A percentile compares a stretch with the other conserved stretches of the same genome.
phyloP scores from a whole-genome alignment of 2,329 filamentous ascomycete species.

The Lasiodiplodia theobromae region DNA sequence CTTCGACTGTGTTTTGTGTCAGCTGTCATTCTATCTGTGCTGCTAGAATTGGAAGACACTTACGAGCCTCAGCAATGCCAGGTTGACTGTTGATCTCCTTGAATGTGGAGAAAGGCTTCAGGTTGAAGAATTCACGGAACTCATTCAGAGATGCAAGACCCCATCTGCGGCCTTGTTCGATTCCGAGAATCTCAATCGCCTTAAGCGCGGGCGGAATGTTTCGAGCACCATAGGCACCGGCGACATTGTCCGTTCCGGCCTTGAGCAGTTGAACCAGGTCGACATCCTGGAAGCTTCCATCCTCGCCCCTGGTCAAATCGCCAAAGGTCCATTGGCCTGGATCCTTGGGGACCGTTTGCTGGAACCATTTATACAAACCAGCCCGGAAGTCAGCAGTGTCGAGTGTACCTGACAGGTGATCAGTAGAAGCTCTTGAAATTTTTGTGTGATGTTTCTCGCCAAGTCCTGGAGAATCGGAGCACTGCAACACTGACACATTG shows the following conservation, averaged over 20 bases:
- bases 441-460: background rate
- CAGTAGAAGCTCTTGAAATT: background rate
- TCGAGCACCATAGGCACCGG: slow-evolving; percentile 60
- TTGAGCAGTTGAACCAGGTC: slow-evolving; percentile 56
- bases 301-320: slow-evolving; percentile 47
- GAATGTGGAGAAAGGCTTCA: slow-evolving; percentile 75
- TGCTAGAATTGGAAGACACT: background rate
- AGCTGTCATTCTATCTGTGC: background rate
- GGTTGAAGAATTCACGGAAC: slow-evolving; percentile 77
- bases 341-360: slow-evolving; percentile 65
- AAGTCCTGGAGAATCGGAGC: background rate
- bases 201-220: slow-evolving; percentile 56
- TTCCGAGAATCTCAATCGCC: slow-evolving; percentile 73
- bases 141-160: slow-evolving; percentile 77
- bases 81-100: slow-evolving; percentile 74
- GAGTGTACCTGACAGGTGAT: slow-evolving; percentile 50
- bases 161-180: slow-evolving; percentile 75
- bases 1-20: slow-evolving; percentile 41
- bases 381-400: slow-evolving; percentile 65
- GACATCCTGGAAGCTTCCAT: slow-evolving; percentile 54
- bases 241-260: slow-evolving; percentile 46
- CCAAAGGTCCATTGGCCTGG: slow-evolving; percentile 52
- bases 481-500: background rate
- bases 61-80: slow-evolving; percentile 48
- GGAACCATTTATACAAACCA: slow-evolving; percentile 57